phyloP scores from a whole-genome alignment of 176 grass and related monocot species.

The Paspalum vaginatum region DNA sequence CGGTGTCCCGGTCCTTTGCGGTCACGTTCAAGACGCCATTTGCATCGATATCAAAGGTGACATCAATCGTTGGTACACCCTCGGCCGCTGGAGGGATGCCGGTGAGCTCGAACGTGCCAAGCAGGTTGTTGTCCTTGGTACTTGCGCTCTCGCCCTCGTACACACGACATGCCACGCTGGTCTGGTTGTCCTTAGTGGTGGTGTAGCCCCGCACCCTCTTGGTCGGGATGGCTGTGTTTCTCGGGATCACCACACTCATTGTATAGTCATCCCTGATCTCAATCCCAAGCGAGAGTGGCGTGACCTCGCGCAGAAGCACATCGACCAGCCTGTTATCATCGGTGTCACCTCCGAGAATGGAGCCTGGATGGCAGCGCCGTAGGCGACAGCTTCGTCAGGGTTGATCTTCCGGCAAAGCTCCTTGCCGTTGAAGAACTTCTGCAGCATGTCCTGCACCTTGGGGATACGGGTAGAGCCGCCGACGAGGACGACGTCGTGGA shows the following conservation, averaged over 20 bases:
- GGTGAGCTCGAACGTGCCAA: slow-evolving; percentile 46
- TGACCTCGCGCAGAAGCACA: background rate
- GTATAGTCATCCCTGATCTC: too few species aligned
- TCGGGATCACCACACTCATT: background rate
- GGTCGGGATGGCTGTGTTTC: background rate
- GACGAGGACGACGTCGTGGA: slow-evolving; percentile 56
- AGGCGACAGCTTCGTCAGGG: too few species aligned
- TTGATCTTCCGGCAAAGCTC: too few species aligned
- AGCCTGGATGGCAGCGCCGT: too few species aligned
- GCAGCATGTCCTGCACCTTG: slow-evolving; percentile 43
- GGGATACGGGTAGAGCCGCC: slow-evolving; percentile 63
- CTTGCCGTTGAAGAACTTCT: slow-evolving; percentile 33
- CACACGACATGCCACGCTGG: slow-evolving; percentile 8
- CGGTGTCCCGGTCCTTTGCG: too few species aligned
- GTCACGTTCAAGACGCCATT: background rate
- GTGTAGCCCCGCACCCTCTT: slow-evolving; percentile 3
- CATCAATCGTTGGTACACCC: background rate
- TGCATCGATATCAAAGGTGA: background rate
- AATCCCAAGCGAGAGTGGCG: background rate
- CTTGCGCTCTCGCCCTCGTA: slow-evolving; percentile 53
- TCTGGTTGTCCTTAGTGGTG: slow-evolving; percentile 44
- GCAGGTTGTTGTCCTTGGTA: slow-evolving; percentile 57
- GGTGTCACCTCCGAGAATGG: background rate
- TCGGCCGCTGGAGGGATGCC: slow-evolving; percentile 50
- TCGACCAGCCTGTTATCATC: background rate